Conservation (phyloP, 1,284 basidiomycete species). For the Xerocomus minutiporus region DNA sequence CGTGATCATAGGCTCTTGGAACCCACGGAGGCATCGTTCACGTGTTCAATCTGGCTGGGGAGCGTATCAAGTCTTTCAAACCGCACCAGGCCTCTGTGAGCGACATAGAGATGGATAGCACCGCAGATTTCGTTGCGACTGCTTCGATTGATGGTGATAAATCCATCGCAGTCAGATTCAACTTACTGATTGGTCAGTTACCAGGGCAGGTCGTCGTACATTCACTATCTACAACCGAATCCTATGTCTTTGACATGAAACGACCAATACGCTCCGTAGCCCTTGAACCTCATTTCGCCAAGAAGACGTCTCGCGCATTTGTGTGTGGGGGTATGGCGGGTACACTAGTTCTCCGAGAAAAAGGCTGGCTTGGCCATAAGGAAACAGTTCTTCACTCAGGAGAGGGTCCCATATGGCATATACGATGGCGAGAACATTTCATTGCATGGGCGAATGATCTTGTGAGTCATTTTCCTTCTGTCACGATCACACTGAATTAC, state of each 20-base stretch:
- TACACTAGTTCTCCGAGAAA: conserved; percentile 81
- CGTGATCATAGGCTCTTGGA: conserved; percentile 63
- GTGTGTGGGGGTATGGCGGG: conserved; percentile 95
- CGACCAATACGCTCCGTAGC: conserved; percentile 89
- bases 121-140: conserved; percentile 87
- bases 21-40: conserved; percentile 92
- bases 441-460: conserved; percentile 97
- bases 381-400: conserved; percentile 83
- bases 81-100: conserved; percentile 89
- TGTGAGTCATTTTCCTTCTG: conserved; percentile 40
- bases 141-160: conserved; percentile 88
- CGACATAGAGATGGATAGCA: conserved; percentile 82
- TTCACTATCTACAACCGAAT: conserved; percentile 78
- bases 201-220: conserved; percentile 86
- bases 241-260: conserved; percentile 88
- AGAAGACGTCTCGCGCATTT: conserved; percentile 77
- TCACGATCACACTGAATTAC: neutral
- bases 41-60: conserved; percentile 75
- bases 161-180: neutral
- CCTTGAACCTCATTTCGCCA: conserved; percentile 88
- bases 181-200: conserved; percentile 19
- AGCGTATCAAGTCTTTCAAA: conserved; percentile 85
- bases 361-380: conserved; percentile 95
- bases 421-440: conserved; percentile 80
- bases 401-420: conserved; percentile 94